phyloP scores from a whole-genome alignment of 2,329 filamentous ascomycete genomes.

The Pestalotiopsis sp. region DNA sequence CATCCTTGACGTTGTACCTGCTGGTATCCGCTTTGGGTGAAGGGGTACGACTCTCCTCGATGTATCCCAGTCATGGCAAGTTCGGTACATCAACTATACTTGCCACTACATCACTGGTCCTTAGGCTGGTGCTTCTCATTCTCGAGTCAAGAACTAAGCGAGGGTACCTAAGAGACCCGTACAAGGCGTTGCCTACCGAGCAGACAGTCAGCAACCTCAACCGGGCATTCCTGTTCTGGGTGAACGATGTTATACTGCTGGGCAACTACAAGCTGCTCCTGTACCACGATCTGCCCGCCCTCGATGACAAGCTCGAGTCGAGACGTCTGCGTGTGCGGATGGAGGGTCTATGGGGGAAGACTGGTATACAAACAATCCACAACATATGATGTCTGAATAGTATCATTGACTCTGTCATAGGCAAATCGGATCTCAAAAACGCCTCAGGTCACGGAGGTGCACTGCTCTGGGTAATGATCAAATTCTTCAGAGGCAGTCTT shows the following conservation, averaged over 20 bases:
- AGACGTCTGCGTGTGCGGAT: background rate
- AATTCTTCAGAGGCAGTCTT: background rate
- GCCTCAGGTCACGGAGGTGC: background rate
- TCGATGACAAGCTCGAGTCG: background rate
- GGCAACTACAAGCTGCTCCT: constrained; percentile 6
- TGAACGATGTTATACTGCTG: constrained; percentile 5
- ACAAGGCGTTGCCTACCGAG: background rate
- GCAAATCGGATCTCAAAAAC: background rate
- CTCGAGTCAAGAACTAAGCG: constrained; percentile 2
- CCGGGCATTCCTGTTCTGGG: constrained; percentile 2
- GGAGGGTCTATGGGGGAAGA: background rate
- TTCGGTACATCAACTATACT: background rate
- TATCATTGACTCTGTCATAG: background rate
- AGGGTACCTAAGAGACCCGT: constrained; percentile 7
- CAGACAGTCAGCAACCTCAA: constrained; percentile 3
- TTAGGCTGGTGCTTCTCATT: constrained; percentile 2
- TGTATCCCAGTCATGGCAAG: background rate
- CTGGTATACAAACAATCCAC: background rate
- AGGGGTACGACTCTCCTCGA: background rate
- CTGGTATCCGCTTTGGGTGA: background rate
- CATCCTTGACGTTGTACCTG: background rate
- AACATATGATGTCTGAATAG: background rate
- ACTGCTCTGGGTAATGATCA: background rate
- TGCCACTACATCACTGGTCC: background rate
- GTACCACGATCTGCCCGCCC: background rate